Evolutionary conservation across 2,329 filamentous ascomycete species (phyloP).

Genomic region (Penicillium sp.): DNA sequence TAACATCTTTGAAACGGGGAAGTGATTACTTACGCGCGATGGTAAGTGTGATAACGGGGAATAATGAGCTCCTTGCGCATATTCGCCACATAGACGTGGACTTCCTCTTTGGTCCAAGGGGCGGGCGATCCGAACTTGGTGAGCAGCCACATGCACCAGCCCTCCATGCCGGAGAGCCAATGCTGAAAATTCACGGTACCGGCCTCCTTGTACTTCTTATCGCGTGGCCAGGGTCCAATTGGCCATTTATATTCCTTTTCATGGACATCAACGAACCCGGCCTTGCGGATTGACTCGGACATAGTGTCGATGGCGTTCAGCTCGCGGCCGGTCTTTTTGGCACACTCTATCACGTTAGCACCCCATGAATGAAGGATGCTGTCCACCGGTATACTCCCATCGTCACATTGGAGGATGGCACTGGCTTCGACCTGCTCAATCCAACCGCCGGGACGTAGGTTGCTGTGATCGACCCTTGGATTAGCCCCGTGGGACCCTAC

Average conservation of each 20-base stretch:
- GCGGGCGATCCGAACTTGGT: constrained; percentile 23
- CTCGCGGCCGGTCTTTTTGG: constrained; percentile 25
- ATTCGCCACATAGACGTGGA: constrained; percentile 17
- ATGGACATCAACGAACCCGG: constrained; percentile 39
- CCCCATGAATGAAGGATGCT: constrained; percentile 20
- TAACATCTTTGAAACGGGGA: not conserved
- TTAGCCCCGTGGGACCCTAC: not conserved
- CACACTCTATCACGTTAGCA: constrained; percentile 22
- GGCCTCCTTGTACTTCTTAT: constrained; percentile 39
- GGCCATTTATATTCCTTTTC: constrained; percentile 36
- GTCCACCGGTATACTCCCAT: constrained; percentile 18
- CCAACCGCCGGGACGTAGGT: constrained; percentile 26
- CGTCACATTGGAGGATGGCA: constrained; percentile 19
- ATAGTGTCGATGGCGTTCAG: constrained; percentile 28
- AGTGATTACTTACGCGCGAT: constrained; percentile 12
- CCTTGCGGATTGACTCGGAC: constrained; percentile 26
- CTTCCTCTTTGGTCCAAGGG: constrained; percentile 20
- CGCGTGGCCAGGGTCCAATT: constrained; percentile 37
- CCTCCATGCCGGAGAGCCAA: constrained; percentile 34
- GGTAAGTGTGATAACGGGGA: constrained; percentile 14
- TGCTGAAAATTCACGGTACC: constrained; percentile 41
- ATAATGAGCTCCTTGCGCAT: constrained; percentile 16
- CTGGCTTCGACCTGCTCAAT: constrained; percentile 25
- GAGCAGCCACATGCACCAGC: constrained; percentile 36
- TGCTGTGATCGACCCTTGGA: constrained; percentile 8